Evolutionary conservation across 192 early-diverging fungal species (phyloP).

Genomic region (Coemansia sp.): DNA sequence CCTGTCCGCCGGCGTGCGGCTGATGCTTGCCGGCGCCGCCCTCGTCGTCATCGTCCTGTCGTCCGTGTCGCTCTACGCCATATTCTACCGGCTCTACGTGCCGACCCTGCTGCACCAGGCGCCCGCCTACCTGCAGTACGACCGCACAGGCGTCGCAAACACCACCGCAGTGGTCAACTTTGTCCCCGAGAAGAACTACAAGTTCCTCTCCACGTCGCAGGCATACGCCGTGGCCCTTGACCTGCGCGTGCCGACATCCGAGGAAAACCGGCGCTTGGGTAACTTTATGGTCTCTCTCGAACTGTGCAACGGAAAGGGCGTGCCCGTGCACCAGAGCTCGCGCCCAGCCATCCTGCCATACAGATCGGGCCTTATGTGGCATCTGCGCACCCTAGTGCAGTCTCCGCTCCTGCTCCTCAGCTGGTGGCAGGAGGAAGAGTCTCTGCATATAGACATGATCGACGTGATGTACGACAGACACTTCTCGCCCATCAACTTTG

Average conservation of each 20-base stretch:
- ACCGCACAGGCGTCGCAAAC: not conserved
- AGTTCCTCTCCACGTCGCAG: slow-evolving; percentile 52
- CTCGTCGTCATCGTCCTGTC: slow-evolving; percentile 17
- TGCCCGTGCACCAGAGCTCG: slow-evolving; percentile 24
- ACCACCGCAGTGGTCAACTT: slow-evolving; percentile 26
- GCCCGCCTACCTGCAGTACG: slow-evolving; percentile 59
- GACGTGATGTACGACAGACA: slow-evolving; percentile 55
- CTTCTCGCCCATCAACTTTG: slow-evolving; percentile 52
- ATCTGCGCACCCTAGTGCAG: slow-evolving; percentile 16
- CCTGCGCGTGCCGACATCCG: slow-evolving; percentile 60
- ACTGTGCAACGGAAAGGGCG: slow-evolving; percentile 42
- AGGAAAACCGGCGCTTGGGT: slow-evolving; percentile 56
- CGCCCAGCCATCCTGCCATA: slow-evolving; percentile 55
- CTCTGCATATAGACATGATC: slow-evolving; percentile 51
- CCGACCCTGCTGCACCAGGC: slow-evolving; percentile 57
- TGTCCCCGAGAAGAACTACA: slow-evolving; percentile 37
- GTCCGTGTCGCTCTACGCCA: slow-evolving; percentile 46
- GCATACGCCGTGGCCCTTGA: slow-evolving; percentile 60
- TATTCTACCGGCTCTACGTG: slow-evolving; percentile 63
- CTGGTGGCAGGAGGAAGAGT: slow-evolving; percentile 42
- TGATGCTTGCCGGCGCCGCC: slow-evolving; percentile 23
- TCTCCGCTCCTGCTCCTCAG: slow-evolving; percentile 56
- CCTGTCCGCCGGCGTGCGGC: slow-evolving; percentile 21
- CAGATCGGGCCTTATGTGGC: slow-evolving; percentile 17
- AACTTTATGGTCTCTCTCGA: slow-evolving; percentile 69